These are phyloP conservation scores for Cinnamomum chago DNA, from an alignment of 164 flowering plant genomes.

Conservation along the genomic window DNA sequence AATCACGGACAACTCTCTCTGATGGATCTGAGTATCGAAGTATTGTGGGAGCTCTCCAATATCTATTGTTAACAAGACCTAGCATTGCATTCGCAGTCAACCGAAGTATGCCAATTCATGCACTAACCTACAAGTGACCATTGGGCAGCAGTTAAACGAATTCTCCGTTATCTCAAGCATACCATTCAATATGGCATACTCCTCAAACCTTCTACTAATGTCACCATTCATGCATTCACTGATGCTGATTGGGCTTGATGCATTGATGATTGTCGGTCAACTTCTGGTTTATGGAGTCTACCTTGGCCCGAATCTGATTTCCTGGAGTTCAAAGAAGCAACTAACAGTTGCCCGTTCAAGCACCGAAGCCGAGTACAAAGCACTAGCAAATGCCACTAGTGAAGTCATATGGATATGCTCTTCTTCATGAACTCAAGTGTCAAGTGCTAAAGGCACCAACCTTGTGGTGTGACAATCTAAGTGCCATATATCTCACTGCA, in stretches of 20 bases:
- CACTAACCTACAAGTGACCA: no score
- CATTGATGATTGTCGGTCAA: not conserved
- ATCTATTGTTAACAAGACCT: no score
- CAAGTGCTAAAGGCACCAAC: not conserved
- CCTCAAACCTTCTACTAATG: no score
- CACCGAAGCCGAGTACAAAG: not conserved
- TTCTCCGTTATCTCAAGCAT: no score
- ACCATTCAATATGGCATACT: no score
- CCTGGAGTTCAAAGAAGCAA: not conserved
- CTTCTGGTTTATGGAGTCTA: not conserved
- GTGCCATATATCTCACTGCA: not conserved
- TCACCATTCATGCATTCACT: no score
- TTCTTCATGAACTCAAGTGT: not conserved
- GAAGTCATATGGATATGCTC: not conserved
- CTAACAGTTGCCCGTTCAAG: not conserved
- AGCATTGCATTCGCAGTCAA: no score
- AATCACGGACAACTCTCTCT: no score
- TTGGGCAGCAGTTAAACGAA: no score
- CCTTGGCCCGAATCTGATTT: not conserved
- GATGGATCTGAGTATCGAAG: no score
- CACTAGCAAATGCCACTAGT: not conserved
- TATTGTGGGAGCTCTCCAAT: no score
- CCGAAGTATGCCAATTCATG: no score
- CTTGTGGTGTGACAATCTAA: not conserved
- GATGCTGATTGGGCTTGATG: not conserved